Conservation (phyloP, 139 green algal species). For the Micractinium sp. region DNA sequence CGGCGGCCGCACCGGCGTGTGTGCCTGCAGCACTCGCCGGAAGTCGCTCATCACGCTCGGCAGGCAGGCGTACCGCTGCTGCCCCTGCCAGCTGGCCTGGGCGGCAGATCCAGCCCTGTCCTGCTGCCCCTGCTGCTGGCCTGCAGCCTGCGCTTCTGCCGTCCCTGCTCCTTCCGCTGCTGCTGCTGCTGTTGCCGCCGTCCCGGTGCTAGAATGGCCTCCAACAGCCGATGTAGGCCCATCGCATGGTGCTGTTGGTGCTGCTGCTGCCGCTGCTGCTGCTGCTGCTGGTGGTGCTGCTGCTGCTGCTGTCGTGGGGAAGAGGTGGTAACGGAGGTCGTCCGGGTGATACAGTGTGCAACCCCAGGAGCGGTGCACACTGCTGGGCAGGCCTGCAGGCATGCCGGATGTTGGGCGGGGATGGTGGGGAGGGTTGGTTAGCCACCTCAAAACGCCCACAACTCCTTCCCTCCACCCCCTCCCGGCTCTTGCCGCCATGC, state of each 20-base stretch:
- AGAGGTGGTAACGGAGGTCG: constrained; percentile 61
- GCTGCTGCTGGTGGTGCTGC: not conserved
- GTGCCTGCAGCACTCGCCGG: constrained; percentile 37
- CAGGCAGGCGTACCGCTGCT: constrained; percentile 4
- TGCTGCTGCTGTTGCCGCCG: too few relatives aligned
- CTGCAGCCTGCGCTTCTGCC: not conserved
- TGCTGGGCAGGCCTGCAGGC: constrained; percentile 20
- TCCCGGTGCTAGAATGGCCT: too few relatives aligned
- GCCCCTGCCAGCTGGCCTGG: not conserved
- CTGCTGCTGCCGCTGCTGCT: not conserved
- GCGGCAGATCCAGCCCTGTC: not conserved
- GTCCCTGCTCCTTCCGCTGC: not conserved
- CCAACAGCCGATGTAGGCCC: too few relatives aligned
- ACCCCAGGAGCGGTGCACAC: constrained; percentile 43
- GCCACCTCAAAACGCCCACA: too few relatives aligned
- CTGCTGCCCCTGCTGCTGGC: not conserved
- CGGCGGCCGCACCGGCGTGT: constrained; percentile 8
- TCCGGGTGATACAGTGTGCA: constrained; percentile 68
- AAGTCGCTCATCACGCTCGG: constrained; percentile 72
- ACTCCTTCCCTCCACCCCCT: too few relatives aligned
- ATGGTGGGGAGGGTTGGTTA: not conserved
- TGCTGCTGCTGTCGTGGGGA: not conserved
- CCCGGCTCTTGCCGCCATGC: too few relatives aligned
- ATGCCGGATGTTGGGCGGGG: not conserved
- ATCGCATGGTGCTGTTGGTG: not conserved